These are phyloP conservation scores for Termitomyces sp. DNA, from an alignment of 768 basidiomycete species.

Conservation along the genomic window DNA sequence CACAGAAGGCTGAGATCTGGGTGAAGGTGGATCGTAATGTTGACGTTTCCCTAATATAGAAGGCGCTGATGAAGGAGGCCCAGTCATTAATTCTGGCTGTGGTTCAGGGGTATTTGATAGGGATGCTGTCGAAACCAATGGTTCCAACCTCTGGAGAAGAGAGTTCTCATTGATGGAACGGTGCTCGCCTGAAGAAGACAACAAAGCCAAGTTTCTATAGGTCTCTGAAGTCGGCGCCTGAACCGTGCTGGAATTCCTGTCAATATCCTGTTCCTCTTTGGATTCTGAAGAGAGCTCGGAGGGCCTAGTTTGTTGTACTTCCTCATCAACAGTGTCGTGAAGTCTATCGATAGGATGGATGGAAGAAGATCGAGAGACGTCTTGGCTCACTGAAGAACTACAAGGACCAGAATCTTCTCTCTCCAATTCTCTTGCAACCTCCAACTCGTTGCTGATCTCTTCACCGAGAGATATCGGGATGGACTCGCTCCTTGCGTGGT, in stretches of 20 bases:
- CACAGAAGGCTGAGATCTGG: background rate
- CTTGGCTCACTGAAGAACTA: background rate
- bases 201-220: background rate
- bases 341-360: background rate
- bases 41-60: constrained; percentile 7
- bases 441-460: background rate
- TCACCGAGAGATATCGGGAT: background rate
- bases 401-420: background rate
- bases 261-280: background rate
- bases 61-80: background rate
- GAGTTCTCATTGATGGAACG: background rate
- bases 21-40: background rate
- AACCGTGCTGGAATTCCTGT: background rate
- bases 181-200: background rate
- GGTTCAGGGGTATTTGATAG: background rate
- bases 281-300: too few relatives aligned
- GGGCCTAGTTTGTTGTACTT: background rate
- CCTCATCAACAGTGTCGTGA: background rate
- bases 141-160: constrained; percentile 6
- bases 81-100: background rate
- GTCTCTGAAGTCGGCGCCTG: background rate
- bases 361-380: background rate
- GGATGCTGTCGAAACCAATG: background rate
- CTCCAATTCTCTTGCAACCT: background rate
- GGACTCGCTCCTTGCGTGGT: background rate